Evolutionary conservation across 176 grass and related monocot genomes (phyloP).

Genomic region (Carex pumila): DNA sequence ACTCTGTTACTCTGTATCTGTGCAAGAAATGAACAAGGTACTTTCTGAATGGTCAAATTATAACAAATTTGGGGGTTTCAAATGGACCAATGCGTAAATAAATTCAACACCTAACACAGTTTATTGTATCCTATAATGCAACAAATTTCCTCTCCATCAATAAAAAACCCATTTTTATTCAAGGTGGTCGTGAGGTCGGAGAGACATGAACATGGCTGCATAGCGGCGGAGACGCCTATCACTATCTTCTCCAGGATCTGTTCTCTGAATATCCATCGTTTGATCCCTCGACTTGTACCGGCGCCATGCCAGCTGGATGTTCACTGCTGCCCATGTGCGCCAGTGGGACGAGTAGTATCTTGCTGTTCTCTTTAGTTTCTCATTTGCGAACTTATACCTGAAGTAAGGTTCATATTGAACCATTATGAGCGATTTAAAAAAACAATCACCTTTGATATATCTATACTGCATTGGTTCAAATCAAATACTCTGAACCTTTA

Average conservation of each 20-base stretch:
- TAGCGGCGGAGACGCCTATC: slow-evolving; percentile 72
- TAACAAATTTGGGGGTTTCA: not conserved
- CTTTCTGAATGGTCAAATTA: not conserved
- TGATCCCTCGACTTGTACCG: slow-evolving; percentile 31
- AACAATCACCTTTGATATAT: not conserved
- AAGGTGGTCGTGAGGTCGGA: slow-evolving; percentile 94
- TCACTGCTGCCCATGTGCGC: slow-evolving; percentile 91
- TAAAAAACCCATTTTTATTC: slow-evolving; percentile 23
- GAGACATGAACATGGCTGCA: slow-evolving; percentile 94
- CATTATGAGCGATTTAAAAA: not conserved
- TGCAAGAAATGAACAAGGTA: not conserved
- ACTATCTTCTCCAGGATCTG: slow-evolving; percentile 30
- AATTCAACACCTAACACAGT: not conserved
- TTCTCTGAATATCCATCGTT: not conserved
- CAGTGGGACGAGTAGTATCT: slow-evolving; percentile 94
- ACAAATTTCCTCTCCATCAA: not conserved
- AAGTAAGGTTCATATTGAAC: not conserved
- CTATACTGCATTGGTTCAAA: not conserved
- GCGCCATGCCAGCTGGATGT: slow-evolving; percentile 96
- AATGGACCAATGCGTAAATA: not conserved
- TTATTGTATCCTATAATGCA: not conserved
- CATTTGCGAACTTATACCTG: slow-evolving; percentile 88
- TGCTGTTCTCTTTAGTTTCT: slow-evolving; percentile 79
- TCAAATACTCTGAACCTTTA: not conserved
- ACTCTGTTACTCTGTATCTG: not conserved